Conservation (phyloP, 176 grass and related monocot species). For the Tillandsia leiboldiana region DNA sequence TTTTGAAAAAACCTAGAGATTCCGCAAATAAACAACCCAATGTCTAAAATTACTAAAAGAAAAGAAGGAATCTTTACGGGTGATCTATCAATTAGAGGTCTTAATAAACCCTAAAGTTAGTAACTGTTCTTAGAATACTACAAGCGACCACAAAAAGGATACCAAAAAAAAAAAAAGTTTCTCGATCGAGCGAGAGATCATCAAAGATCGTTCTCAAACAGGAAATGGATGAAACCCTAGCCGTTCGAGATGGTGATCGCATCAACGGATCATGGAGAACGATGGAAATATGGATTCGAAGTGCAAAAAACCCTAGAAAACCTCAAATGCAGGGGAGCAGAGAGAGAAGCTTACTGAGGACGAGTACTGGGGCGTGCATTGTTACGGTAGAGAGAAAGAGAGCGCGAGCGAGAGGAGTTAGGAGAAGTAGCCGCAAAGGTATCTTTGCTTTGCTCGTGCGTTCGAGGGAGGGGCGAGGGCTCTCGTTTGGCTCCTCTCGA, state of each 20-base stretch:
- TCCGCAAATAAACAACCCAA: too few species aligned
- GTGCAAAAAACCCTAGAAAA: neutral
- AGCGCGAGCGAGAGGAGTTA: neutral
- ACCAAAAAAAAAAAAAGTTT: too few species aligned
- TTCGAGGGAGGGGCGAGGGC: neutral
- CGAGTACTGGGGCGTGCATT: slow-evolving; percentile 73
- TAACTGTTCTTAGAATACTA: too few species aligned
- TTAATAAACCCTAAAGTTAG: too few species aligned
- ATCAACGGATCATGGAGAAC: neutral
- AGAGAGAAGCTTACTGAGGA: slow-evolving; percentile 55
- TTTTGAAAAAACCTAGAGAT: too few species aligned
- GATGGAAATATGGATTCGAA: neutral
- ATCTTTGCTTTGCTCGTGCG: slow-evolving; percentile 3
- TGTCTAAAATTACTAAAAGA: too few species aligned
- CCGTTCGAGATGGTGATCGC: neutral
- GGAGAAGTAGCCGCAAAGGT: slow-evolving; percentile 11
- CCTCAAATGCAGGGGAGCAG: neutral
- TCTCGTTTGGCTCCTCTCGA: neutral
- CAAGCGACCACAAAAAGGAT: too few species aligned
- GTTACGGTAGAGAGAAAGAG: slow-evolving; percentile 27
- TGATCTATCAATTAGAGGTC: too few species aligned
- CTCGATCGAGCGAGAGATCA: neutral
- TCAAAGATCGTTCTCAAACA: neutral
- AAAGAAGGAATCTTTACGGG: too few species aligned
- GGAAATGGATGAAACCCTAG: neutral